A percentile compares a stretch with the other conserved stretches of the same genome.
Evolutionary conservation across 148 eudicot species (phyloP).

Genomic region (Polygonum aviculare): DNA sequence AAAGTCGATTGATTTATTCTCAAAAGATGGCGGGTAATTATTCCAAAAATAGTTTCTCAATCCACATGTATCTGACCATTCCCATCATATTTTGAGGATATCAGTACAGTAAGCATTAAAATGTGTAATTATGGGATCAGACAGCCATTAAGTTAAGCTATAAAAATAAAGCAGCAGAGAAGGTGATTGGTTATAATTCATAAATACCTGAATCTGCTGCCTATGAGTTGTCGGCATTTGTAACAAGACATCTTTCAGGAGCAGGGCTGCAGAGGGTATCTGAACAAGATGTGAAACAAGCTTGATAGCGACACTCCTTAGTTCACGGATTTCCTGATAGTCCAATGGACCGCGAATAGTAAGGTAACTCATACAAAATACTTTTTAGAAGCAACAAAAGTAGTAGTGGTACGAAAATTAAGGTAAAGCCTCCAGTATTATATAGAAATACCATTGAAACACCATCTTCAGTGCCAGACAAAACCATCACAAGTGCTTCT

Average conservation of each 20-base stretch:
- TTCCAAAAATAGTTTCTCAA: background rate
- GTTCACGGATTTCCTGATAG: slow-evolving; percentile 53
- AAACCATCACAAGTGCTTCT: slow-evolving; percentile 70
- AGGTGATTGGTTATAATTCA: background rate
- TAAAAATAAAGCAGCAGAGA: background rate
- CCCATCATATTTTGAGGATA: too few species aligned
- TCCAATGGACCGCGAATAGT: background rate
- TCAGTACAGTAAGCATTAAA: too few species aligned
- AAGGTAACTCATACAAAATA: background rate
- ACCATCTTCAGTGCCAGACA: slow-evolving; percentile 47
- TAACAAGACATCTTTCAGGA: slow-evolving; percentile 62
- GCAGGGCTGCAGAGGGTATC: slow-evolving; percentile 58
- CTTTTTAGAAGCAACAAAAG: background rate
- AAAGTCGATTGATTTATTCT: background rate
- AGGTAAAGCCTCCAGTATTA: background rate
- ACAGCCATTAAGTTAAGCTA: too few species aligned
- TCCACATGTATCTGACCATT: background rate
- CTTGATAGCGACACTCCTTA: slow-evolving; percentile 50
- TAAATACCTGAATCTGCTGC: slow-evolving; percentile 79
- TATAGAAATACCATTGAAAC: slow-evolving; percentile 39
- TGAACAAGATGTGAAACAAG: slow-evolving; percentile 89
- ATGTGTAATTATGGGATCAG: too few species aligned
- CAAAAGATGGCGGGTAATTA: background rate
- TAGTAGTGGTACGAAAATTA: background rate
- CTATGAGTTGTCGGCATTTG: slow-evolving; percentile 62